Evolutionary conservation across 352 stramenopile species (phyloP).

Genomic region (Thraustochytrium sp.): DNA sequence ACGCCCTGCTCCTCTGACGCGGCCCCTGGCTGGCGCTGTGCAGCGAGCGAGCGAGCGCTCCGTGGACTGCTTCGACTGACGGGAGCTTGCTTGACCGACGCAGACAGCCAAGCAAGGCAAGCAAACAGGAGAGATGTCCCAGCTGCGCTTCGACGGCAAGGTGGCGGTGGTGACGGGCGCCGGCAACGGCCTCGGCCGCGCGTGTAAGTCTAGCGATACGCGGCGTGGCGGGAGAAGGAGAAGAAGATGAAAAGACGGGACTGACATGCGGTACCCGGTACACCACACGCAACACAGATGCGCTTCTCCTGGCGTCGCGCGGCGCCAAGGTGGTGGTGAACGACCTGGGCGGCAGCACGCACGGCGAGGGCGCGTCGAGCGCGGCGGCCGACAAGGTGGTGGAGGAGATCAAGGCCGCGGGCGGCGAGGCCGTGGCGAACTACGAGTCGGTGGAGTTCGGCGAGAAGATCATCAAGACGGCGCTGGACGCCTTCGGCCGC

Average conservation of each 20-base stretch:
- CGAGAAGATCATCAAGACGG: conserved; percentile 69
- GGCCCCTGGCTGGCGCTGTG: no score
- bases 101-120: neutral
- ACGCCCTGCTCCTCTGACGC: no score
- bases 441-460: conserved; percentile 68
- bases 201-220: conserved; percentile 43
- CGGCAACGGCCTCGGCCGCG: conserved; percentile 69
- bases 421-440: conserved; percentile 59
- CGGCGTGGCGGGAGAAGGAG: neutral
- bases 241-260: neutral
- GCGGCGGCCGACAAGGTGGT: conserved; percentile 63
- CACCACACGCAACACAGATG: conserved; percentile 48
- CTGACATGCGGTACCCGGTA: conserved; percentile 29
- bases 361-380: conserved; percentile 49
- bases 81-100: no score
- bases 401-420: conserved; percentile 53
- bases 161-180: conserved; percentile 76
- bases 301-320: conserved; percentile 62
- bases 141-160: conserved; percentile 54
- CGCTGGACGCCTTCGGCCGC: conserved; percentile 69
- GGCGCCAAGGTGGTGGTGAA: conserved; percentile 73
- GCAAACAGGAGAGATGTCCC: neutral
- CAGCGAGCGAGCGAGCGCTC: no score
- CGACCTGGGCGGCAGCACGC: conserved; percentile 57
- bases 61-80: no score